Evolutionary conservation across 257 asterid species (phyloP).

Genomic region (Salvia rosmarinus): DNA sequence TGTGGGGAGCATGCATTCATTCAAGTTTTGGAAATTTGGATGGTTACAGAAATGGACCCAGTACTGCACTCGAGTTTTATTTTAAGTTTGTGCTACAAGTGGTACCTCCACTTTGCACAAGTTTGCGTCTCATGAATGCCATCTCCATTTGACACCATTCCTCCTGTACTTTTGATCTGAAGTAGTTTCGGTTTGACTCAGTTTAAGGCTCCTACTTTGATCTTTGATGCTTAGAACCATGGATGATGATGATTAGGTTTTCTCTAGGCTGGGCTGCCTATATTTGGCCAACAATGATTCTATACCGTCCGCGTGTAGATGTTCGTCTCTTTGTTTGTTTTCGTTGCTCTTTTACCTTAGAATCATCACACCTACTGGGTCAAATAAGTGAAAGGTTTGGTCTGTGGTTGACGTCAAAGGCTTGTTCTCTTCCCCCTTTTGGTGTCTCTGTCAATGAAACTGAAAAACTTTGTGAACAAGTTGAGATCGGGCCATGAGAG

Average conservation of each 20-base stretch:
- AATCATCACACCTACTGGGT: slow-evolving; percentile 33
- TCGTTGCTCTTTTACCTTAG: slow-evolving; percentile 5
- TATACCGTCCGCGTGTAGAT: slow-evolving; percentile 30
- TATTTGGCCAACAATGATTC: too few relatives aligned
- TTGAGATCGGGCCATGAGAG: slow-evolving; percentile 70
- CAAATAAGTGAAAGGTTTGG: slow-evolving; percentile 31
- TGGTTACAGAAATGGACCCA: too few relatives aligned
- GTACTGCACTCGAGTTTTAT: slow-evolving; percentile 24
- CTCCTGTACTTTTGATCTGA: too few relatives aligned
- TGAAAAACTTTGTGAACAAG: slow-evolving; percentile 64
- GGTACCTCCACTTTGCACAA: too few relatives aligned
- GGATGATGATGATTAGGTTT: slow-evolving; percentile 47
- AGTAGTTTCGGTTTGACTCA: too few relatives aligned
- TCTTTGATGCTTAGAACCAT: slow-evolving; percentile 38
- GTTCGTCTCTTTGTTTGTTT: background rate
- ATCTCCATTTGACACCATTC: too few relatives aligned
- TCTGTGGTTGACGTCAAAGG: slow-evolving; percentile 33
- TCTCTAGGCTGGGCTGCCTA: slow-evolving; percentile 45
- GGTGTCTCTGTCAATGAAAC: slow-evolving; percentile 61
- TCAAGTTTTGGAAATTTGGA: too few relatives aligned
- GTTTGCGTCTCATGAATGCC: too few relatives aligned
- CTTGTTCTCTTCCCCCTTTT: slow-evolving; percentile 25
- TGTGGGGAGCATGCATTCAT: too few relatives aligned
- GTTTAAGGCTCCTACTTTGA: too few relatives aligned
- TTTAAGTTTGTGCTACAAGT: too few relatives aligned